Evolutionary conservation across 192 early-diverging fungal genomes (phyloP).

Genomic region (Gorgonomyces haynaldii): DNA sequence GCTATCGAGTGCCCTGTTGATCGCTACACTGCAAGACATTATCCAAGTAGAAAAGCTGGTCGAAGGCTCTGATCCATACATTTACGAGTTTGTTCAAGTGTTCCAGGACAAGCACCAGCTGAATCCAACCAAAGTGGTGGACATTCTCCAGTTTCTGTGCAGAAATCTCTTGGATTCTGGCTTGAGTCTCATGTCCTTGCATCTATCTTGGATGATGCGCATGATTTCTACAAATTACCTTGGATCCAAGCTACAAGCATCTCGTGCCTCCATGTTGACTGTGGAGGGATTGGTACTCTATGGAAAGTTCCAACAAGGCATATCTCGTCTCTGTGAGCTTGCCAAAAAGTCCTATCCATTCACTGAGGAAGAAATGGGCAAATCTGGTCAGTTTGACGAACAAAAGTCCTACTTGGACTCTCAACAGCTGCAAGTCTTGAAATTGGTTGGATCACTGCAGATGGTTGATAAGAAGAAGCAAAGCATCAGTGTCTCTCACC

Average conservation of each 20-base stretch:
- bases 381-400: neutral
- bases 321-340: neutral
- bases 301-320: neutral
- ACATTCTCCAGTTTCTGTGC: neutral
- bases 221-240: neutral
- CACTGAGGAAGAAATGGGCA: neutral
- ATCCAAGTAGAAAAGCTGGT: neutral
- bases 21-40: neutral
- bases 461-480: neutral
- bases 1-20: conserved; percentile 8
- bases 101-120: neutral
- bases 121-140: neutral
- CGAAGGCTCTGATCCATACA: neutral
- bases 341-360: neutral
- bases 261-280: neutral
- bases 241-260: neutral
- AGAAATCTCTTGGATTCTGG: neutral
- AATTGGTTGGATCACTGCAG: neutral
- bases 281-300: neutral
- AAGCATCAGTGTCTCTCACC: too few relatives aligned
- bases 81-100: neutral
- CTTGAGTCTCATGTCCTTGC: neutral
- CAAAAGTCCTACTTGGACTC: neutral
- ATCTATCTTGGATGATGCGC: neutral
- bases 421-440: neutral